A percentile compares a stretch with the other conserved stretches of the same genome.
Evolutionary conservation across 495 filamentous ascomycete species (phyloP).

Genomic region (Penicillium arizonense): DNA sequence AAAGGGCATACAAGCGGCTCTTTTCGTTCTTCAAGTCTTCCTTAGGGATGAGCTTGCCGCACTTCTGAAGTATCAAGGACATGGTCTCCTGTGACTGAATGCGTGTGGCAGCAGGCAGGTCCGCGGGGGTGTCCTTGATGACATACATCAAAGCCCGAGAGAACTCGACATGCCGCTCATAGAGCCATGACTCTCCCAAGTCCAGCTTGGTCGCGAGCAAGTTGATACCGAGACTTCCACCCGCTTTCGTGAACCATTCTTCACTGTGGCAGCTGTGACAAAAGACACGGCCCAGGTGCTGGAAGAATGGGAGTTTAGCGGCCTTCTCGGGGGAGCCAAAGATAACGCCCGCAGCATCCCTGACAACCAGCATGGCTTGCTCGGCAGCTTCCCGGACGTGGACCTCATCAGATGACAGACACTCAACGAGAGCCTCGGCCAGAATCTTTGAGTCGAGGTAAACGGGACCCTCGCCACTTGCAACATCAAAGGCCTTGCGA

Average conservation of each 20-base stretch:
- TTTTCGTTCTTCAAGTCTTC: conserved; percentile 70
- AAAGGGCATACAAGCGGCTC: conserved; percentile 68
- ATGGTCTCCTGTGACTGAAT: conserved; percentile 77
- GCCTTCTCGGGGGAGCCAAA: conserved; percentile 73
- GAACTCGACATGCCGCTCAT: conserved; percentile 77
- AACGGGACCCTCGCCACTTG: conserved; percentile 80
- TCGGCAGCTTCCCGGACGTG: conserved; percentile 84
- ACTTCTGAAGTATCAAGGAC: conserved; percentile 69
- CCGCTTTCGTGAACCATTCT: conserved; percentile 96
- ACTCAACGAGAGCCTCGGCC: conserved; percentile 84
- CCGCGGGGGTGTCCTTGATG: conserved; percentile 93
- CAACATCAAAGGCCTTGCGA: conserved; percentile 74
- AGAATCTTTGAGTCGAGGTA: conserved; percentile 82
- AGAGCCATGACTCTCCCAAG: conserved; percentile 80
- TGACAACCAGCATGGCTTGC: conserved; percentile 69
- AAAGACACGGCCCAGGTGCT: conserved; percentile 74
- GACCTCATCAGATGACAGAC: conserved; percentile 75
- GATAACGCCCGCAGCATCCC: conserved; percentile 73
- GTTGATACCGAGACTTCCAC: conserved; percentile 86
- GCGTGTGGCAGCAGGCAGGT: conserved; percentile 84
- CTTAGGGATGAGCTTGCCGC: conserved; percentile 70
- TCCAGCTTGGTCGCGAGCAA: conserved; percentile 75
- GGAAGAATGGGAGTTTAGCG: conserved; percentile 75
- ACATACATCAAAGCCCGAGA: conserved; percentile 87
- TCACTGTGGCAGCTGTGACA: conserved; percentile 94